A percentile compares a stretch with the other conserved stretches of the same genome.
Evolutionary conservation across 2,329 filamentous ascomycete species (phyloP).

Genomic region (Cylindrodendrum hubeiense): DNA sequence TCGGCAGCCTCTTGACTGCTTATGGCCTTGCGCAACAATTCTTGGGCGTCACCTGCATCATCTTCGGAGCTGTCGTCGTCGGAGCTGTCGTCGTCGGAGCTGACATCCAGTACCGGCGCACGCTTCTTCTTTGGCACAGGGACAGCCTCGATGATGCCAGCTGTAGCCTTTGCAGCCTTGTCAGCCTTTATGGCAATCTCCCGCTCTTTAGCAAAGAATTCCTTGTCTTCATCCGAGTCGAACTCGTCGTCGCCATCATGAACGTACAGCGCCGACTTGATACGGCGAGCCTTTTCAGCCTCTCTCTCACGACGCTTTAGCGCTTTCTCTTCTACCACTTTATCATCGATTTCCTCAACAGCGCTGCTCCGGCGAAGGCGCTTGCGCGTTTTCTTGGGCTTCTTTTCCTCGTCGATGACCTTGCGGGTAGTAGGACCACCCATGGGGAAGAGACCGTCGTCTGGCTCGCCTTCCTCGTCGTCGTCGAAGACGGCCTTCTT

Average conservation of each 20-base stretch:
- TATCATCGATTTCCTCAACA: slow-evolving; percentile 65
- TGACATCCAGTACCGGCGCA: slow-evolving; percentile 31
- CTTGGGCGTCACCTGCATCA: slow-evolving; percentile 38
- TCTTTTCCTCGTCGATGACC: slow-evolving; percentile 68
- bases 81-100: slow-evolving; percentile 38
- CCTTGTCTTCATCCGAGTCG: slow-evolving; percentile 77
- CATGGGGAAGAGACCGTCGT: slow-evolving; percentile 75
- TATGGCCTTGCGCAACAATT: slow-evolving; percentile 37
- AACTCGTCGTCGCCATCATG: slow-evolving; percentile 88
- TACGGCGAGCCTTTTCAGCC: slow-evolving; percentile 79
- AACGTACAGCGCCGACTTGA: slow-evolving; percentile 88
- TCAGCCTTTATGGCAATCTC: slow-evolving; percentile 67
- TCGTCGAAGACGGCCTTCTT: slow-evolving; percentile 77
- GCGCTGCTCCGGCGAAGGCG: slow-evolving; percentile 62
- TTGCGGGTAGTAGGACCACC: slow-evolving; percentile 73
- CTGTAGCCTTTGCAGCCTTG: slow-evolving; percentile 47
- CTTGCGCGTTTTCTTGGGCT: slow-evolving; percentile 57
- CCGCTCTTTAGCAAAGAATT: slow-evolving; percentile 82
- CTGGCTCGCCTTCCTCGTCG: slow-evolving; percentile 69
- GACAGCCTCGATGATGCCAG: slow-evolving; percentile 11
- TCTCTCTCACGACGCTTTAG: slow-evolving; percentile 75
- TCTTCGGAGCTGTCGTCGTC: slow-evolving; percentile 36
- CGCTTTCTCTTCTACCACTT: slow-evolving; percentile 74
- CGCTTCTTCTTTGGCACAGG: slow-evolving; percentile 47
- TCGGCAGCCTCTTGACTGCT: slow-evolving; percentile 38